Percentiles rank a stretch among this genome's conserved stretches.
Conservation (phyloP, 2,329 filamentous ascomycete species). For the Neofusicoccum laricinum region DNA sequence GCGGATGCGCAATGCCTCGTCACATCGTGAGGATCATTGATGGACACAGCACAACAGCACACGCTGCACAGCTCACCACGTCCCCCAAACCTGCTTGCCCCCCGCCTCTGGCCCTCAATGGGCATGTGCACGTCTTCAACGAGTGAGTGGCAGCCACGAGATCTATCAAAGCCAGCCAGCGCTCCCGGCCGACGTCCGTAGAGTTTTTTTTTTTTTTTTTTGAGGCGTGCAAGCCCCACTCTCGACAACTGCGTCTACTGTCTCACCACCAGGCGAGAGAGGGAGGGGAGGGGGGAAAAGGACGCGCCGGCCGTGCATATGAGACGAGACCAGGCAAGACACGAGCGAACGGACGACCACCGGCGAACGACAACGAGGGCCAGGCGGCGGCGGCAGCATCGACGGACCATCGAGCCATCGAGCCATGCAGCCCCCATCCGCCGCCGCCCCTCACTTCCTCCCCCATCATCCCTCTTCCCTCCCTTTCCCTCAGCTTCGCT, state of each 20-base stretch:
- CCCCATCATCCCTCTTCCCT: not conserved
- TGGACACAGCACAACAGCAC: constrained; percentile 3
- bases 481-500: not conserved
- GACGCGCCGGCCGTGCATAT: constrained; percentile 6
- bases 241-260: constrained; percentile 8
- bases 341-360: not conserved
- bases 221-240: constrained; percentile 12
- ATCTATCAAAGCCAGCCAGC: not conserved
- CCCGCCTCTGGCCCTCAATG: not conserved
- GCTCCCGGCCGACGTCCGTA: not conserved
- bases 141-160: constrained; percentile 6
- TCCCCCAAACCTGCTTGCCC: not conserved
- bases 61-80: not conserved
- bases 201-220: not conserved
- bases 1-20: constrained; percentile 4
- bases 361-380: not conserved
- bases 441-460: not conserved
- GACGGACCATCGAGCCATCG: constrained; percentile 1
- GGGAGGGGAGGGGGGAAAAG: not conserved
- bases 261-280: constrained; percentile 9
- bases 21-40: constrained; percentile 15
- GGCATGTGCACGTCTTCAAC: not conserved
- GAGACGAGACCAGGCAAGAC: constrained; percentile 5
- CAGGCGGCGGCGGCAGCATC: not conserved
- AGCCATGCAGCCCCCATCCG: not conserved